Percentiles rank a stretch among this genome's conserved stretches.
These are phyloP conservation scores for Linaria vulgaris DNA, from an alignment of 257 asterid species.

Conservation along the genomic window DNA sequence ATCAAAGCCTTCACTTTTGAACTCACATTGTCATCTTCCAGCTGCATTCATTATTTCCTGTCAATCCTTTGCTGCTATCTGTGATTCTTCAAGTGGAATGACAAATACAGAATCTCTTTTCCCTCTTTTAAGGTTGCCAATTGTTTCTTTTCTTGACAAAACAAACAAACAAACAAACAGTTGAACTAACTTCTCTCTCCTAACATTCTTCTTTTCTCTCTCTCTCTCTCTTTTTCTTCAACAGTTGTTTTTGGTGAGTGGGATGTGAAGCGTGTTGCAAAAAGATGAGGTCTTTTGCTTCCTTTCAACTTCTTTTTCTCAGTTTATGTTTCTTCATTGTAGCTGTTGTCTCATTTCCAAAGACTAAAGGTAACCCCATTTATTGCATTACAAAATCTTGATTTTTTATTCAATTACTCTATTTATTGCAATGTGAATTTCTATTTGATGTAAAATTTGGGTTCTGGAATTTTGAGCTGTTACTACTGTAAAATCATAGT, in stretches of 20 bases:
- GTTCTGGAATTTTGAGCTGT: not conserved
- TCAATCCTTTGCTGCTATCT: no score
- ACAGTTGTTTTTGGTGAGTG: not conserved
- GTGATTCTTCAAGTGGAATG: no score
- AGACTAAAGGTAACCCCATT: conserved; percentile 54
- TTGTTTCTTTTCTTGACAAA: no score
- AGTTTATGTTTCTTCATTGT: conserved; percentile 42
- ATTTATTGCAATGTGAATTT: conserved; percentile 27
- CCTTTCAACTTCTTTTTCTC: conserved; percentile 42
- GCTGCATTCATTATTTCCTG: no score
- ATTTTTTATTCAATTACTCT: conserved; percentile 28
- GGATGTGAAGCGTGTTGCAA: conserved; percentile 21
- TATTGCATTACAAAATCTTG: conserved; percentile 44
- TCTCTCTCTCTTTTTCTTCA: conserved; percentile 4
- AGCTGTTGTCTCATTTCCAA: conserved; percentile 51
- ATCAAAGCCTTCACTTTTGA: no score
- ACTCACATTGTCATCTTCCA: no score
- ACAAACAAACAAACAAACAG: no score
- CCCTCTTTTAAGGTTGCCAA: no score
- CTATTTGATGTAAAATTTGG: no score
- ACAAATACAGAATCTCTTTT: no score
- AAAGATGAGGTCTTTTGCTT: conserved; percentile 45
- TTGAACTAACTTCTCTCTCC: no score
- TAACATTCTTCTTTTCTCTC: not conserved
- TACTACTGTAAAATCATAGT: no score